Evolutionary conservation across 768 basidiomycete species (phyloP).

Genomic region (Kwoniella europaea): DNA sequence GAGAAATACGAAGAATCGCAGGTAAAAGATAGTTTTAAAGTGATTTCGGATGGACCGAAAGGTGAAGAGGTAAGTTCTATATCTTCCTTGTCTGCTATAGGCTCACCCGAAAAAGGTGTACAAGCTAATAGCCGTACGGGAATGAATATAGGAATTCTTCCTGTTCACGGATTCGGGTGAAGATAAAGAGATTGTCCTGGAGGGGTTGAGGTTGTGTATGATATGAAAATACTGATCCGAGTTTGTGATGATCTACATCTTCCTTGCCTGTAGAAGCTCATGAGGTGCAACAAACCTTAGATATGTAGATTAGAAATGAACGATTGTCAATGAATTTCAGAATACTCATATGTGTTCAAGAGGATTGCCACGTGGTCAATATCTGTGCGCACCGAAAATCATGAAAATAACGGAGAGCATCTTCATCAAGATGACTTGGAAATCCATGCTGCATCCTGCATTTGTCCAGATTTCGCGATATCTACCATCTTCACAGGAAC

Average conservation of each 20-base stretch:
- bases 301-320: too few relatives aligned
- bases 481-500: too few relatives aligned
- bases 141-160: conserved; percentile 42
- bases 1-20: conserved; percentile 50
- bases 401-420: background rate
- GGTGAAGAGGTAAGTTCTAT: conserved; percentile 38
- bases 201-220: conserved; percentile 31
- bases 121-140: background rate
- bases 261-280: background rate
- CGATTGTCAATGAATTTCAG: too few relatives aligned
- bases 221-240: background rate
- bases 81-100: background rate
- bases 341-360: too few relatives aligned
- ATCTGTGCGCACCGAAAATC: background rate
- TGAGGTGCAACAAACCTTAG: too few relatives aligned
- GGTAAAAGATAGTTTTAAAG: conserved; percentile 52
- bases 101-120: background rate
- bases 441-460: too few relatives aligned
- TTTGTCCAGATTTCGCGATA: too few relatives aligned
- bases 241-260: background rate
- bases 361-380: background rate
- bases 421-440: too few relatives aligned
- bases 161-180: conserved; percentile 50
- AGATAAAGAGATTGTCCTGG: conserved; percentile 45
- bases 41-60: conserved; percentile 30